Evolutionary conservation across 352 stramenopile genomes (phyloP), one percentile per base, ranked within the genome.

Genomic region (Phytophthora pseudosyringae): DNA sequence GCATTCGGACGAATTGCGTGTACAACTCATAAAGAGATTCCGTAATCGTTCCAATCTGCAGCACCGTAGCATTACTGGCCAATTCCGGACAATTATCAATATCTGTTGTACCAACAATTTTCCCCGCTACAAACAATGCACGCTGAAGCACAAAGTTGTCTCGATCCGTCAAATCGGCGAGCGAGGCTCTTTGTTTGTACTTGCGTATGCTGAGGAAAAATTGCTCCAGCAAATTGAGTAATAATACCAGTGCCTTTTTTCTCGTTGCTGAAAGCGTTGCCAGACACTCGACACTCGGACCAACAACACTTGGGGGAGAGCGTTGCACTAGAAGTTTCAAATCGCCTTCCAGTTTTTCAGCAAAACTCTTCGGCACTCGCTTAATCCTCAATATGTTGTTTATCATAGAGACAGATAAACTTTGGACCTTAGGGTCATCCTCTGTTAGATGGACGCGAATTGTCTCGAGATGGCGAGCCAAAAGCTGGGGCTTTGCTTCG

Each of bases 231-330:
- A 96, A 59, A 25, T 78, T 69, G 38, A 89, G 68, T 5, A 96
- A 58, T 21, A 89, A 12, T 3, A 62, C 45, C 21, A 81, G 80
- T 0, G 69, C 57, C 21, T 76, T 88, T 12, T 76, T 87, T 7
- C 70, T 79, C 15, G 53, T 63, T 13, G 28, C 65, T 4, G 78
- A 74, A 21, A 96, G 72, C 4, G 75, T 83, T 21, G 83, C 78
- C 9, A 95, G 71, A 40, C 87, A 96, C 39, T 86, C 74, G 54
- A 96, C 74, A 60, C 83, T 91, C 9, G 84, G 82, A 36, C 76
- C 79, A 21, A 96, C 88, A 47, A 96, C 87, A 49, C 88, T 94
- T n/a, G 88, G 88, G n/a, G 85, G 78, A 12, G 86, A 80, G 4
- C 72, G 51, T 26, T 89, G 73, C 12, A 96, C 64, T 16, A 96